Base-by-base conservation (phyloP, 106 monocot species). In the Apostasia ramifera region DNA sequence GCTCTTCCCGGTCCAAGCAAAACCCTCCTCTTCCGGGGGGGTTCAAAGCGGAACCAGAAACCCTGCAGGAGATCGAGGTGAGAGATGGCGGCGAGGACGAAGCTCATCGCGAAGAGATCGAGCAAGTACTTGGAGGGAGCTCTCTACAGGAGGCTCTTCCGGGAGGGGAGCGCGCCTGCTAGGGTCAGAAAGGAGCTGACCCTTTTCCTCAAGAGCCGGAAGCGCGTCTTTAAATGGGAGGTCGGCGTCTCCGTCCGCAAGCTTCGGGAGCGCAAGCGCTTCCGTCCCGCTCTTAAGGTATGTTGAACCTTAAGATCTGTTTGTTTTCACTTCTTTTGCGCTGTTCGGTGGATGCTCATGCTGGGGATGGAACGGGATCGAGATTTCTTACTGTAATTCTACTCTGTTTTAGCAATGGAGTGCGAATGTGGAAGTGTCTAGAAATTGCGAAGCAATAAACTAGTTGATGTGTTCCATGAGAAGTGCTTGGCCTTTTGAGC, bases 151-250 rank as follows among this genome's bases (percentile, higher is more conserved):
- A 67, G 84, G 50, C 73, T 98, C 46, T 92, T 98, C 82, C 59
- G 71, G 67, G 79, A 78, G 13, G 97, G 97, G 1, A 78, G 81
- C 64, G 69, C 84, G 49, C 72, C 87, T 67, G 76, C 45, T 77
- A 70, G 67, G 58, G 87, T 98, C 10, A 69, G 83, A 44, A 67
- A 63, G 63, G 86, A 90, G 81, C 80, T 93, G 54, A 81, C 79
- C 40, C 41, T 52, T 26, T 98, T 98, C 81, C 83, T 98, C 78
- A 85, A 83, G 73, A 93, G 89, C 81, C 79, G 85, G 67, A 98
- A 93, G 81, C 80, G 83, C 51, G 97, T 85, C 61, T 90, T 77
- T 78, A 98, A 93, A 55, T 98, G 97, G 97, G 97, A 98, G 85
- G 92, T 98, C 71, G 92, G 90, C 39, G 78, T 90, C 66, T 61